phyloP scores from a whole-genome alignment of 495 filamentous ascomycete genomes.

The Penicillium longicatenatum region DNA sequence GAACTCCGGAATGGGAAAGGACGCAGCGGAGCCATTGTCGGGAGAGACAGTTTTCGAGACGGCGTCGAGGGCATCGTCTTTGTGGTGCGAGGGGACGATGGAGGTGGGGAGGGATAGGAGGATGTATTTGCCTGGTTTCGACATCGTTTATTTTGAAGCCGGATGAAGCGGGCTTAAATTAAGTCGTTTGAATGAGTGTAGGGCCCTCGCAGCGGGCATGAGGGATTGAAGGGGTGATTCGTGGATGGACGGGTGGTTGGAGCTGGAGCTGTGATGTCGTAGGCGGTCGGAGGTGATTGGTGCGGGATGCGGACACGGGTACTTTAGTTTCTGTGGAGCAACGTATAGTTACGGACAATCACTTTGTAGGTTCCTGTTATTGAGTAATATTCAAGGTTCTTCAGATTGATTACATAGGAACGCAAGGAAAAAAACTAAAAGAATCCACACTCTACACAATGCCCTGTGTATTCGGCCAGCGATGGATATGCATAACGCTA shows the following conservation, averaged over 20 bases:
- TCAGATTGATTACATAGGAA: neutral
- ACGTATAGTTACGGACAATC: neutral
- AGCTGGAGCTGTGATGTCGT: constrained; percentile 31
- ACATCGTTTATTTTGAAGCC: constrained; percentile 45
- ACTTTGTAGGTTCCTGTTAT: too few relatives aligned
- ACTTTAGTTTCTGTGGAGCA: neutral
- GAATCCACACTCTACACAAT: constrained; percentile 8
- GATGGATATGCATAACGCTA: constrained; percentile 25
- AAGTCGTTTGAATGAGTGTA: constrained; percentile 3
- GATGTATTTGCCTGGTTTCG: constrained; percentile 63
- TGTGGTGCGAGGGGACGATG: constrained; percentile 69
- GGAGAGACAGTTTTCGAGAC: constrained; percentile 69
- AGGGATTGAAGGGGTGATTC: constrained; percentile 9
- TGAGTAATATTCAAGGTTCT: neutral
- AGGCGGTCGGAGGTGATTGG: constrained; percentile 35
- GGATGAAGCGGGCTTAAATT: neutral
- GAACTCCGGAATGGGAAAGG: constrained; percentile 87
- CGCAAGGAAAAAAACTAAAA: neutral
- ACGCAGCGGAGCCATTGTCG: constrained; percentile 74
- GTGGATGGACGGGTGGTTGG: constrained; percentile 18
- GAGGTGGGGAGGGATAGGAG: constrained; percentile 76
- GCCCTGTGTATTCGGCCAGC: constrained; percentile 18
- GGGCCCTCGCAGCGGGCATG: constrained; percentile 22
- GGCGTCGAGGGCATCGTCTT: constrained; percentile 77
- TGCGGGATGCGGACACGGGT: constrained; percentile 16